Conservation (phyloP, 371 early-diverging fungal species). For the Umbelopsis sp. region DNA sequence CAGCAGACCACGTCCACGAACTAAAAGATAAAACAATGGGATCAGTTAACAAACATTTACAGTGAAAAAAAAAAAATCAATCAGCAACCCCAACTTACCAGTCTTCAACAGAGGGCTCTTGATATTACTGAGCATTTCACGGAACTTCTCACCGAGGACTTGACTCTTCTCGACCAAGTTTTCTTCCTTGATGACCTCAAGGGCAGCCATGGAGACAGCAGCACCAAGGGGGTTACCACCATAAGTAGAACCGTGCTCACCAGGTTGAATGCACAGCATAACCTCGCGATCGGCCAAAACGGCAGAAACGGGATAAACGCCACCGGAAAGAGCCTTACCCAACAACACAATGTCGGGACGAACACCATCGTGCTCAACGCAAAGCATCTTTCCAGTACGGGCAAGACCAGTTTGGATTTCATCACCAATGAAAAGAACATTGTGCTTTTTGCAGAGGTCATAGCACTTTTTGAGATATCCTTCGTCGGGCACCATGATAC, state of each 20-base stretch:
- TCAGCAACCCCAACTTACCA: slow-evolving; percentile 30
- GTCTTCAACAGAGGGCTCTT: slow-evolving; percentile 76
- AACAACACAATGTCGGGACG: slow-evolving; percentile 93
- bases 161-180: slow-evolving; percentile 80
- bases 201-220: slow-evolving; percentile 93
- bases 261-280: slow-evolving; percentile 94
- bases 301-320: slow-evolving; percentile 95
- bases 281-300: slow-evolving; percentile 88
- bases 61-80: no score
- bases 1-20: slow-evolving; percentile 94
- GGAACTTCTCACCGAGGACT: slow-evolving; percentile 82
- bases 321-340: slow-evolving; percentile 96
- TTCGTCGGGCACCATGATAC: slow-evolving; percentile 91
- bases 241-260: slow-evolving; percentile 97
- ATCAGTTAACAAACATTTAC: neutral
- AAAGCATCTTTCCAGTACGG: slow-evolving; percentile 94
- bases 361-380: slow-evolving; percentile 87
- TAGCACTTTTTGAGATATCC: slow-evolving; percentile 86
- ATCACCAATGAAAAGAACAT: slow-evolving; percentile 95
- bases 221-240: slow-evolving; percentile 97
- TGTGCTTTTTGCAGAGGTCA: slow-evolving; percentile 94
- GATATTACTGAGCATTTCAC: slow-evolving; percentile 70
- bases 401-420: slow-evolving; percentile 98
- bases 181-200: slow-evolving; percentile 94
- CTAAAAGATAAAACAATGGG: slow-evolving; percentile 34